These are phyloP conservation scores for Soucietia sequanensis DNA, from an alignment of 805 yeast genomes.

Conservation along the genomic window DNA sequence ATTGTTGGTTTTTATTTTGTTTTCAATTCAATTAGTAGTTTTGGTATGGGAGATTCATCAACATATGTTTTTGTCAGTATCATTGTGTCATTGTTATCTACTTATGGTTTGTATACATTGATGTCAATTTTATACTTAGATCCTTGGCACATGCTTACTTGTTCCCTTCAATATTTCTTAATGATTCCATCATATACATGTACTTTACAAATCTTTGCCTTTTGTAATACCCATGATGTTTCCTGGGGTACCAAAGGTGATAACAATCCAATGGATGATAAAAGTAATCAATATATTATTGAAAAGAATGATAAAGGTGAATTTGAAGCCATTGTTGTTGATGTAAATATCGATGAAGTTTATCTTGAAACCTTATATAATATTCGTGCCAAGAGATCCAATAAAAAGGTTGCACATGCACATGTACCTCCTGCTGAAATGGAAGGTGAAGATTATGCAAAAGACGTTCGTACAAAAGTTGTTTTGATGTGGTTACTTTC, in stretches of 20 bases:
- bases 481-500: conserved; percentile 93
- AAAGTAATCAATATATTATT: conserved; percentile 77
- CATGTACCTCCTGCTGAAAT: conserved; percentile 24
- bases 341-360: conserved; percentile 79
- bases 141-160: conserved; percentile 94
- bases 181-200: conserved; percentile 91
- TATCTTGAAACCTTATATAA: conserved; percentile 74
- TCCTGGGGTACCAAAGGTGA: conserved; percentile 99
- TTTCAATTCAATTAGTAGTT: conserved; percentile 45
- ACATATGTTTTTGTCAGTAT: conserved; percentile 65
- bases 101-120: conserved; percentile 83
- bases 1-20: conserved; percentile 83
- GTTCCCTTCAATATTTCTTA: conserved; percentile 83
- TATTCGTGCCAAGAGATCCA: conserved; percentile 68
- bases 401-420: conserved; percentile 44
- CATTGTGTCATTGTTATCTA: conserved; percentile 80
- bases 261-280: conserved; percentile 59
- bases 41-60: conserved; percentile 41
- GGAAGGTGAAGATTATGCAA: conserved; percentile 79
- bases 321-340: conserved; percentile 75
- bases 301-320: conserved; percentile 78
- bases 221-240: conserved; percentile 97
- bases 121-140: conserved; percentile 85
- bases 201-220: conserved; percentile 91
- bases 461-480: conserved; percentile 91